Base-by-base conservation (phyloP, 371 early-diverging fungal genomes). In the Dichotomocladium elegans region DNA sequence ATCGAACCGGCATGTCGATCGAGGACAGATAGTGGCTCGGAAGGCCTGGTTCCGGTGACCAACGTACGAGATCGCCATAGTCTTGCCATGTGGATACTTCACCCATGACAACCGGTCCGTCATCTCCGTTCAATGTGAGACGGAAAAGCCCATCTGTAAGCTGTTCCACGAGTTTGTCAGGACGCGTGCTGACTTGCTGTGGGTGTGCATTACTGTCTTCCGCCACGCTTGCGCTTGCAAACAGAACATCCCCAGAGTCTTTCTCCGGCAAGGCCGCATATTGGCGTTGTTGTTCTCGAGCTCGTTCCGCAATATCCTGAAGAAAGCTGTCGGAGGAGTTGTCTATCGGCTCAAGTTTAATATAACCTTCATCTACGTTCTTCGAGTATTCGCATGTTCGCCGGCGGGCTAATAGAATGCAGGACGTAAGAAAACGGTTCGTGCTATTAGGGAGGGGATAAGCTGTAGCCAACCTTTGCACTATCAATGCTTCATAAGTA, bases 381-480 rank as follows among this genome's bases (percentile, higher is more conserved):
- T 76, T 76, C 21, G 70, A 37, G 53, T 70, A 77, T 55, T 60
- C 55, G 44, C 77, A 72, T 61, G 68, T 70, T 25, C 77, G 54
- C 61, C 73, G 59, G 41, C 77, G 51, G 14, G 77, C 77, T 77
- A 55, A n/a, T n/a, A n/a, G n/a, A n/a, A n/a, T n/a, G n/a, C n/a
- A n/a, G n/a, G n/a, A n/a, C n/a, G n/a, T n/a, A n/a, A n/a, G n/a
- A n/a, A n/a, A n/a, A n/a, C n/a, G n/a, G n/a, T n/a, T n/a, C n/a
- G n/a, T n/a, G n/a, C n/a, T n/a, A n/a, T n/a, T n/a, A n/a, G n/a
- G n/a, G n/a, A n/a, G n/a, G n/a, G n/a, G n/a, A n/a, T n/a, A n/a
- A n/a, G n/a, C n/a, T n/a, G n/a, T n/a, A n/a, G n/a, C 40, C 40
- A 53, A 75, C 76, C 76, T 77, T 73, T 72, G 40, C 77, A 77